Conservation (phyloP, 257 asterid genomes). For the Schizonepeta tenuifolia region DNA sequence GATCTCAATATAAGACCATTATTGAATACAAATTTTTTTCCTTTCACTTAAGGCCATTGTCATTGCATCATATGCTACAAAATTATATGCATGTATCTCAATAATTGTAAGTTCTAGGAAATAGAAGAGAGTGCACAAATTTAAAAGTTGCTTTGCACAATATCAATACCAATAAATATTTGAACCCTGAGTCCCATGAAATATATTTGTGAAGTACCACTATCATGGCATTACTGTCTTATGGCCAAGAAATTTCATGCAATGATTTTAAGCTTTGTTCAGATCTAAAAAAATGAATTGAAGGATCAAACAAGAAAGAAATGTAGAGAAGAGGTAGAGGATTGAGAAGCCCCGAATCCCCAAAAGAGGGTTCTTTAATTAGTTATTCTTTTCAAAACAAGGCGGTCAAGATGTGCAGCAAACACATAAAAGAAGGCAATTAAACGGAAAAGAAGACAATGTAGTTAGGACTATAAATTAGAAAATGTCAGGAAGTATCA, state of each 20-base stretch:
- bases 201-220: background rate
- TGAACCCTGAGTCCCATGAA: background rate
- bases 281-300: too few species aligned
- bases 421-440: background rate
- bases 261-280: background rate
- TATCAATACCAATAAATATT: background rate
- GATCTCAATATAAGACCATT: background rate
- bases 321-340: too few species aligned
- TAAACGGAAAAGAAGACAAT: background rate
- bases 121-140: background rate
- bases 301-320: too few species aligned
- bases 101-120: background rate
- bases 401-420: background rate
- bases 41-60: background rate
- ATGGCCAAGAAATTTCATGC: background rate
- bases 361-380: too few species aligned
- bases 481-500: background rate
- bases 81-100: background rate
- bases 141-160: too few species aligned
- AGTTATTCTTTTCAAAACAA: background rate
- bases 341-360: too few species aligned
- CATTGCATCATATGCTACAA: slow-evolving; percentile 9
- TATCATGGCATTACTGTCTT: background rate
- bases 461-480: background rate
- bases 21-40: background rate